Base-by-base conservation (phyloP, 495 filamentous ascomycete species). In the Hypoxylon lenormandii region DNA sequence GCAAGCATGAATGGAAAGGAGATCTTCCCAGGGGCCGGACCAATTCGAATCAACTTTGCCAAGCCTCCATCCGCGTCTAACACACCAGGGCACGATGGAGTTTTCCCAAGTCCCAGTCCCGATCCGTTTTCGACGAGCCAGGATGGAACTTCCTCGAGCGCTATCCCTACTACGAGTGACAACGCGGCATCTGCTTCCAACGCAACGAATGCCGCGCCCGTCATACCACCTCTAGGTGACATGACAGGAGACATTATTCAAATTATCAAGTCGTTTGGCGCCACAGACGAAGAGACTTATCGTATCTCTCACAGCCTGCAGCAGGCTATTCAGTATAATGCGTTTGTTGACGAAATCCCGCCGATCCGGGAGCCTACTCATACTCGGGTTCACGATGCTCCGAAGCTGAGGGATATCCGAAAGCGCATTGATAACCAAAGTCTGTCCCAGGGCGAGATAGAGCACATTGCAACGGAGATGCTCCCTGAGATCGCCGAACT, bases 341-440 rank as follows among this genome's bases (percentile, higher is more conserved):
- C 80, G 4, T 97, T 90, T 73, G 78, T 88, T 61, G 84, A 89
- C 52, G 96, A 98, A 77, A 95, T 98, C 55, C 92, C 94, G n/a
- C 81, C 93, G 0, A 84, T 97, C 64, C 88, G 89, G 10, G 95
- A 98, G 75, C 91, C 95, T 18, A 94, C 87, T 47, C 95, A 97
- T 74, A 92, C 91, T 60, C 85, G 95, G 57, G 86, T 97, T 63
- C 93, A 97, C 74, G 95, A 98, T 81, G 95, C 95, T 5, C 95
- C 95, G 1, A 94, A 94, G 76, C 87, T 98, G 46, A 90, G 95
- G 54, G 95, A 98, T 73, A 97, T 98, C 67, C 89, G 95, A 52
- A 98, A 98, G 85, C 86, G 93, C 30, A 97, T 98, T 74, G 95
- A 98, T 77, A 97, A 97, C 76, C 92, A 92, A 59, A 90, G 91